Percentiles rank a stretch among this genome's conserved stretches.
phyloP scores from a whole-genome alignment of 2,329 filamentous ascomycete species.

The Diplodia seriata region DNA sequence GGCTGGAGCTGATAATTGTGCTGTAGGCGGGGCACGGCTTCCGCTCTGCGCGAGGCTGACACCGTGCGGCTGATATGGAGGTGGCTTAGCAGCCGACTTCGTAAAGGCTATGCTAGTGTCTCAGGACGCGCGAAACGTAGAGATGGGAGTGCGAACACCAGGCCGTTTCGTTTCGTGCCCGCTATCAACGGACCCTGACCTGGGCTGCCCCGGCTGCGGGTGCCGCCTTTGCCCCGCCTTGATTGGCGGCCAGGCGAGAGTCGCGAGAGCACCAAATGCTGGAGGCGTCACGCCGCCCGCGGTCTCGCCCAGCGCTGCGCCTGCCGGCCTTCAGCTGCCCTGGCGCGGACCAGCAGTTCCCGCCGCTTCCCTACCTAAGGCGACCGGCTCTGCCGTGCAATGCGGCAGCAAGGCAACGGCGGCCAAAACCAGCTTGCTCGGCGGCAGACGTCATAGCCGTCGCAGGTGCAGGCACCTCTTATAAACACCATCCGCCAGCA shows the following conservation, averaged over 20 bases:
- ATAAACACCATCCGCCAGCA: slow-evolving; percentile 15
- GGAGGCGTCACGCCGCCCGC: not conserved
- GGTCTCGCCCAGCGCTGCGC: slow-evolving; percentile 3
- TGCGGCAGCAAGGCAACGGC: slow-evolving; percentile 6
- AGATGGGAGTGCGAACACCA: slow-evolving; percentile 13
- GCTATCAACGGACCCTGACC: slow-evolving; percentile 26
- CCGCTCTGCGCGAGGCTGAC: slow-evolving; percentile 31
- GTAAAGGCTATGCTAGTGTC: slow-evolving; percentile 31
- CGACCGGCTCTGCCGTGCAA: slow-evolving; percentile 15
- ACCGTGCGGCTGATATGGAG: slow-evolving; percentile 30
- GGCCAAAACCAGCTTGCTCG: slow-evolving; percentile 22
- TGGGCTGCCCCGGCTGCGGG: slow-evolving; percentile 1
- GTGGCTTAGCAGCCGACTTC: slow-evolving; percentile 28
- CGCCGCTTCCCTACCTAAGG: not conserved
- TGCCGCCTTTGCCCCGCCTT: slow-evolving; percentile 12
- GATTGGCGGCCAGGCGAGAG: slow-evolving; percentile 27
- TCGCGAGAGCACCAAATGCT: not conserved
- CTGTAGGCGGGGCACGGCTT: slow-evolving; percentile 32
- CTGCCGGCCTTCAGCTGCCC: not conserved
- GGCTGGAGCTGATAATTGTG: slow-evolving; percentile 31
- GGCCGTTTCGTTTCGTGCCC: slow-evolving; percentile 18
- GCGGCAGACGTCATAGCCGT: slow-evolving; percentile 25
- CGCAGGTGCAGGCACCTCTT: not conserved
- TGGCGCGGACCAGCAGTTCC: slow-evolving; percentile 1
- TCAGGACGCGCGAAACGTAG: slow-evolving; percentile 27